A percentile compares a stretch with the other conserved stretches of the same genome.
phyloP scores from a whole-genome alignment of 441 rosid genomes.

The Croton laevigatus region DNA sequence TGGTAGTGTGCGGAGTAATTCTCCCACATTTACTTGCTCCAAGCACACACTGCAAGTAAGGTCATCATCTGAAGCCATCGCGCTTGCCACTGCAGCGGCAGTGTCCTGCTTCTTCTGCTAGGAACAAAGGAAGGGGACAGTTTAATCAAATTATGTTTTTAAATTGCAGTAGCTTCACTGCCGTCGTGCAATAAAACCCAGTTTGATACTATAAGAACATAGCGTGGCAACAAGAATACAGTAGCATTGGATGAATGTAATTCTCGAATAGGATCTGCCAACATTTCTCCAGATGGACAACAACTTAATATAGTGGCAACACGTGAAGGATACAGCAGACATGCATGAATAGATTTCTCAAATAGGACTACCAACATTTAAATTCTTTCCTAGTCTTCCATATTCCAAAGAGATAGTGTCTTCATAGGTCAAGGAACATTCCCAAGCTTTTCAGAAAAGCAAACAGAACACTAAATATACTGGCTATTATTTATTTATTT shows the following conservation, averaged over 20 bases:
- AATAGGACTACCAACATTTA: not conserved
- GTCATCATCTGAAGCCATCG: conserved; percentile 62
- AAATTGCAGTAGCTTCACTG: not conserved
- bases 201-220: not conserved
- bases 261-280: not conserved
- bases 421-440: not conserved
- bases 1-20: conserved; percentile 74
- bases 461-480: not conserved
- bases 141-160: not conserved
- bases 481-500: not conserved
- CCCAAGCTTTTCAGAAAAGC: not conserved
- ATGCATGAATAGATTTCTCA: too few relatives aligned
- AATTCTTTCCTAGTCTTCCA: not conserved
- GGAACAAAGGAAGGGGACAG: conserved; percentile 6
- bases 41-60: conserved; percentile 85
- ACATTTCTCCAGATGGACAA: not conserved
- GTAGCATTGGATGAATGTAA: not conserved
- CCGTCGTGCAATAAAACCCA: not conserved
- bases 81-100: conserved; percentile 27
- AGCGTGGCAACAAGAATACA: not conserved
- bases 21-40: conserved; percentile 77
- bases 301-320: not conserved
- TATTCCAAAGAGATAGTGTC: not conserved
- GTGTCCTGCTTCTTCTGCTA: conserved; percentile 57
- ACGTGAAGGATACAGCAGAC: too few relatives aligned